Base-by-base conservation (phyloP, 257 asterid species). In the Rauvolfia tetraphylla region DNA sequence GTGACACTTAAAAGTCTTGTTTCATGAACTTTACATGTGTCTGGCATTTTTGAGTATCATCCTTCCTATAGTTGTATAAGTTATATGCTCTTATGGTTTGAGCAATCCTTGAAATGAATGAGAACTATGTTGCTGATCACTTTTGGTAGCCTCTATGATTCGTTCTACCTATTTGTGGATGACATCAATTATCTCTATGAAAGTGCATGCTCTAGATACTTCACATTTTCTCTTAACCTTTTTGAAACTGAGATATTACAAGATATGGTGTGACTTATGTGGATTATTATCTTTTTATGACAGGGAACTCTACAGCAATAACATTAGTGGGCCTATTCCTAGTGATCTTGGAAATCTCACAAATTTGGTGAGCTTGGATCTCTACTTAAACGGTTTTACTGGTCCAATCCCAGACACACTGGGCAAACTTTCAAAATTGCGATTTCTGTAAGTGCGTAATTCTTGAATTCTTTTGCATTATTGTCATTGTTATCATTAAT, bases 321-420 rank as follows among this genome's bases (percentile, higher is more conserved):
- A 91, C 85, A 95, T 95, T 68, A 92, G 86, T 59, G 98, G 98
- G 74, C 81, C 88, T 61, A 85, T 95, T 81, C 98, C 98, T 8
- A 84, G 82, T 71, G 97, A 91, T 81, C 93, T 95, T 79, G 98
- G 98, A 48, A 92, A 95, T 80, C 95, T 95, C 81, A 95, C 98
- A 66, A 94, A 92, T 84, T 88, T 94, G 90, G 98, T 92, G 87
- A 94, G 98, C 95, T 84, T 94, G 97, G 98, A 95, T 89, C 91
- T 95, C 83, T 95, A 95, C 91, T 79, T 92, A 90, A 95, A 95
- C 90, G 85, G 84, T 78, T 95, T 95, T 86, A 80, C 57, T 3
- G 98, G 98, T 72, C 96, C 96, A 53, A 92, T 95, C 75, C 98
- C 98, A 29, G 92, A 81, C 80, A 77, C 98, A 25, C 81, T 95